Evolutionary conservation across 1,139 yeast species (phyloP).

Genomic region (Debaryomyces psychrophilus): DNA sequence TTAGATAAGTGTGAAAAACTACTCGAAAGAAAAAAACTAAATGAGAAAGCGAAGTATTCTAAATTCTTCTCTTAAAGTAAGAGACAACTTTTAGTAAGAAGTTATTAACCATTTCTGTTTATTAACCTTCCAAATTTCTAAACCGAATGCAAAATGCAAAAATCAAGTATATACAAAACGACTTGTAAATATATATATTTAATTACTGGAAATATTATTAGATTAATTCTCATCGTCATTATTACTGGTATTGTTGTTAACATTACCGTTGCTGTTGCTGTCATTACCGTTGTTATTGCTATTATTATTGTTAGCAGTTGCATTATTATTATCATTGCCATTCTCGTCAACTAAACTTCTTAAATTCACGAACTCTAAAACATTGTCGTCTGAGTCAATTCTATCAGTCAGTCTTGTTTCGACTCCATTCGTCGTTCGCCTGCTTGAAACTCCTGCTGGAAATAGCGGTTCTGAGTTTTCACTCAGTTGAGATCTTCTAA

Average conservation of each 20-base stretch:
- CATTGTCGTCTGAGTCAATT: constrained; percentile 18
- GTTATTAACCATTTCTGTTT: constrained; percentile 1
- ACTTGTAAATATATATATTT: neutral
- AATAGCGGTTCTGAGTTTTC: constrained; percentile 31
- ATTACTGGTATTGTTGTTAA: neutral
- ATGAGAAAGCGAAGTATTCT: constrained; percentile 57
- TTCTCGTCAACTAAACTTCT: constrained; percentile 30
- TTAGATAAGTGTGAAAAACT: constrained; percentile 40
- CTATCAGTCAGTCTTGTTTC: constrained; percentile 32
- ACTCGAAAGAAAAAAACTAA: constrained; percentile 45
- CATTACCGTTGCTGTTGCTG: neutral
- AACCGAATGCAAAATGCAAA: constrained; percentile 1
- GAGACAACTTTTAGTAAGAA: neutral
- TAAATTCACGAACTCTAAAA: constrained; percentile 32
- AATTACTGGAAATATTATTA: neutral
- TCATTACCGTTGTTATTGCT: constrained; percentile 5
- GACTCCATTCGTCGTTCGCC: constrained; percentile 53
- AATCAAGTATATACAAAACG: neutral
- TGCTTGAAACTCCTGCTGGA: constrained; percentile 55
- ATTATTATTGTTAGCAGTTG: constrained; percentile 12
- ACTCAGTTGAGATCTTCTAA: constrained; percentile 21
- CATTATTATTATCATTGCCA: constrained; percentile 13
- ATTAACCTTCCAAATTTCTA: neutral
- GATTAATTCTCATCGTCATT: neutral
- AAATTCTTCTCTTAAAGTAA: constrained; percentile 49